Evolutionary conservation across 75 land plant genomes (phyloP).

Genomic region (Sequoia sempervirens): DNA sequence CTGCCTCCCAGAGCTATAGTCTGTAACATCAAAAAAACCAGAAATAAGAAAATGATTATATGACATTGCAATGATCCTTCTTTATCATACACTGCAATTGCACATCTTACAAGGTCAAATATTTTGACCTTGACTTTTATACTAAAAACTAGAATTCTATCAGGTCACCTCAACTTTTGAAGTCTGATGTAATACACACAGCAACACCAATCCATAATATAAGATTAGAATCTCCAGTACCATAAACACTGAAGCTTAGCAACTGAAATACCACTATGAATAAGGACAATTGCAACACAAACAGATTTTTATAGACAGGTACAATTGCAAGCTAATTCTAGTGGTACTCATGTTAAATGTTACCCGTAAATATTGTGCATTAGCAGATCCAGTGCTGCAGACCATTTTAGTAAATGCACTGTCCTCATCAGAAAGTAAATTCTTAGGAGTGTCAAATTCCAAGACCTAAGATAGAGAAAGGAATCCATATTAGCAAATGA

Average conservation of each 20-base stretch:
- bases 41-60: not conserved
- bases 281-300: not conserved
- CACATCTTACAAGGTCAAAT: not conserved
- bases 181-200: not conserved
- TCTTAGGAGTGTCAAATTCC: conserved; percentile 78
- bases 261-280: not conserved
- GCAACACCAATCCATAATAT: not conserved
- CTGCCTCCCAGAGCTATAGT: conserved; percentile 48
- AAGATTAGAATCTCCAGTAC: not conserved
- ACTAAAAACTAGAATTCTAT: not conserved
- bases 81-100: not conserved
- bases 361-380: conserved; percentile 86
- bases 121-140: not conserved
- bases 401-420: conserved; percentile 87
- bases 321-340: not conserved
- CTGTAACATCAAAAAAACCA: conserved; percentile 16
- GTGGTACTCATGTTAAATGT: not conserved
- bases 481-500: not conserved
- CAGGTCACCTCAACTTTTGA: not conserved
- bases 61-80: not conserved
- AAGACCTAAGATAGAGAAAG: conserved; percentile 36
- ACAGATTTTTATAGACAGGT: not conserved
- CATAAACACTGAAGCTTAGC: not conserved
- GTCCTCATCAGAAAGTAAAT: too few relatives aligned
- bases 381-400: conserved; percentile 89